These are phyloP conservation scores for Acanthamoeba healyi DNA, from an alignment of 208 protist genomes.

Conservation along the genomic window DNA sequence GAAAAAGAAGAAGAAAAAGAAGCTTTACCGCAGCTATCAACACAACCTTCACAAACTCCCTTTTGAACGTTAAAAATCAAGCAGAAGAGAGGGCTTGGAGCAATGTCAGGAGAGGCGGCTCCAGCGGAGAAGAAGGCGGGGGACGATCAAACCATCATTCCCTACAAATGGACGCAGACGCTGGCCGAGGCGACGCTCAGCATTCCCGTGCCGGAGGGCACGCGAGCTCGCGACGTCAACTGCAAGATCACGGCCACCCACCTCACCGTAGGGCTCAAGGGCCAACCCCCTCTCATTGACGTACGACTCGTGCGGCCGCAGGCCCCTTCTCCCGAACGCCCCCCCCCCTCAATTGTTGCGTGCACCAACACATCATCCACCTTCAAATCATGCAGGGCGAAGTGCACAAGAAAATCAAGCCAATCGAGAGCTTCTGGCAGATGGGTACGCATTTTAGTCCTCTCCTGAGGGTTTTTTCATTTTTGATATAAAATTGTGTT, in stretches of 20 bases:
- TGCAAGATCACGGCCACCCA: slow-evolving; percentile 64
- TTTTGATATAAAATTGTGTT: too few species aligned
- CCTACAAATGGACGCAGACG: slow-evolving; percentile 84
- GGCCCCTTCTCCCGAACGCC: too few species aligned
- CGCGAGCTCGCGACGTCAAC: slow-evolving; percentile 68
- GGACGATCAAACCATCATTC: too few species aligned
- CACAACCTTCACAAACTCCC: too few species aligned
- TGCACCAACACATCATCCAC: background rate
- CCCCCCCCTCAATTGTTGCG: background rate
- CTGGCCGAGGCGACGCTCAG: slow-evolving; percentile 77
- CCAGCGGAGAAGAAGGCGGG: background rate
- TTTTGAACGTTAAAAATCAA: too few species aligned
- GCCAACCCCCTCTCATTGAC: slow-evolving; percentile 76
- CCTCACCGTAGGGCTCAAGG: slow-evolving; percentile 77
- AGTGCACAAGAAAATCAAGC: slow-evolving; percentile 73
- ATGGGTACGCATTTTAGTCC: too few species aligned
- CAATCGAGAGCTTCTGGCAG: slow-evolving; percentile 53
- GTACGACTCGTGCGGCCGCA: too few species aligned
- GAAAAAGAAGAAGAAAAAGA: too few species aligned
- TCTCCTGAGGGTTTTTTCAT: too few species aligned
- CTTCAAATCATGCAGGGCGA: slow-evolving; percentile 40
- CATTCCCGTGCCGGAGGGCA: slow-evolving; percentile 77
- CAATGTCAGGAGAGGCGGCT: too few species aligned
- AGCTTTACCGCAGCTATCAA: too few species aligned
- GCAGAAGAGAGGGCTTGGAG: background rate